Percentiles rank a stretch among this genome's conserved stretches.
Conservation (phyloP, 352 stramenopile species). For the Globisporangium acanthophoron region DNA sequence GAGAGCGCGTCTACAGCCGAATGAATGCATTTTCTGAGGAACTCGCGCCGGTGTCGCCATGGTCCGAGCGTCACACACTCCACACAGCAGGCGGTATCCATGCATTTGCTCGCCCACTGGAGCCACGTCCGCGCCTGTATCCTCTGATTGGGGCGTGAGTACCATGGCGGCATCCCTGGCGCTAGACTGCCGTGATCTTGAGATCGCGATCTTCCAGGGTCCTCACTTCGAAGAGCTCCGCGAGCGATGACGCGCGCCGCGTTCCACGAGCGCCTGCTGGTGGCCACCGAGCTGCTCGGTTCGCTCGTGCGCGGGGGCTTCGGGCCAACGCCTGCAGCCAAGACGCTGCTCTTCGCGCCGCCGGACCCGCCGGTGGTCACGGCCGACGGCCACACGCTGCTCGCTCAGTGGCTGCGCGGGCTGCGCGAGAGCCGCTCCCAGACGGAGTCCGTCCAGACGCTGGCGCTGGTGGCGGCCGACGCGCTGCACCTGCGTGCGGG, state of each 20-base stretch:
- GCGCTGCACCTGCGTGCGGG: constrained; percentile 44
- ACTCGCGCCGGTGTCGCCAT: no score
- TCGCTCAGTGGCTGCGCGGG: constrained; percentile 33
- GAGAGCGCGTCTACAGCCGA: no score
- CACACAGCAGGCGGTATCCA: no score
- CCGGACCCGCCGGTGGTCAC: constrained; percentile 55
- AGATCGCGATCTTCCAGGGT: no score
- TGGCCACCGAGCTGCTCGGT: constrained; percentile 17
- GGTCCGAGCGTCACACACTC: no score
- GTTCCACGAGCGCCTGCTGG: constrained; percentile 4
- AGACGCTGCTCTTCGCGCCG: constrained; percentile 54
- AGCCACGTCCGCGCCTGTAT: no score
- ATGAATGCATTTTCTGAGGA: no score
- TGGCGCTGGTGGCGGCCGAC: constrained; percentile 44
- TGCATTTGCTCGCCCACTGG: no score
- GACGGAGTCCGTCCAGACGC: constrained; percentile 22
- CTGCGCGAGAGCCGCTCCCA: constrained; percentile 8
- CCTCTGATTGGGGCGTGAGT: no score
- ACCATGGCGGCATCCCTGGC: no score
- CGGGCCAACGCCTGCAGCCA: constrained; percentile 38
- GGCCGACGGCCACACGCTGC: constrained; percentile 39
- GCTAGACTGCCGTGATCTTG: no score
- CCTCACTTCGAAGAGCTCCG: no score
- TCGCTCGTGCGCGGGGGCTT: constrained; percentile 36
- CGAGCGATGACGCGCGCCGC: background rate